Percentiles rank a stretch among this genome's conserved stretches.
These are phyloP conservation scores for Candida insectorum DNA, from an alignment of 805 yeast species.

Conservation along the genomic window DNA sequence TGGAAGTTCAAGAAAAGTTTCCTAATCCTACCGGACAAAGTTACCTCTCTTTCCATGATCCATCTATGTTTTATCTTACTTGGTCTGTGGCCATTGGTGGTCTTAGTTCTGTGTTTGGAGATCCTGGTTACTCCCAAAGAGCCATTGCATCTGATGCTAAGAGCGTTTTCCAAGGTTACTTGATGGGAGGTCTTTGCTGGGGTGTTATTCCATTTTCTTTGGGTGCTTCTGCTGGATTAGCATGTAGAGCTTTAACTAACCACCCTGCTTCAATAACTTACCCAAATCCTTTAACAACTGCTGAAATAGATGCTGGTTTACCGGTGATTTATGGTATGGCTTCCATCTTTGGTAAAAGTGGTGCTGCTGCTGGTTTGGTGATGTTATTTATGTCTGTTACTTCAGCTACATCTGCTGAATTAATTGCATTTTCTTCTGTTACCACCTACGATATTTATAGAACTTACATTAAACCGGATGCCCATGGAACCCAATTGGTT, in stretches of 20 bases:
- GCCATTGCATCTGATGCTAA: conserved; percentile 23
- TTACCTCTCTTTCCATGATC: conserved; percentile 13
- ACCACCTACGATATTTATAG: conserved; percentile 23
- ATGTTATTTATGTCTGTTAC: conserved; percentile 39
- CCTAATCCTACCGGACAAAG: conserved; percentile 19
- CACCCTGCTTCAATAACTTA: conserved; percentile 14
- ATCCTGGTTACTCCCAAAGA: conserved; percentile 23
- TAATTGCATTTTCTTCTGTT: conserved; percentile 39
- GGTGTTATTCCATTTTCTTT: conserved; percentile 23
- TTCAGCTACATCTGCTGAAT: conserved; percentile 39
- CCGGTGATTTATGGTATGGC: conserved; percentile 19
- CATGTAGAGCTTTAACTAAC: conserved; percentile 28
- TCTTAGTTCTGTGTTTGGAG: conserved; percentile 23
- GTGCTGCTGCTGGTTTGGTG: conserved; percentile 25
- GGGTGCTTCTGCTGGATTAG: conserved; percentile 33
- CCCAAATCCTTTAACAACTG: conserved; percentile 15
- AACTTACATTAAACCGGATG: conserved; percentile 20
- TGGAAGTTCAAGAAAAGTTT: conserved; percentile 13
- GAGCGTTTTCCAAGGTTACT: conserved; percentile 20
- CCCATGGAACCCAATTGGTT: conserved; percentile 22
- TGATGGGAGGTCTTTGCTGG: conserved; percentile 23
- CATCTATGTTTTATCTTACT: conserved; percentile 10
- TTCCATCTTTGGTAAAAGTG: conserved; percentile 23
- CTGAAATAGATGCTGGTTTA: conserved; percentile 19
- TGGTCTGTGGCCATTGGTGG: conserved; percentile 15